Percentiles rank a stretch among this genome's conserved stretches.
These are phyloP conservation scores for Termitomyces sp. DNA, from an alignment of 768 basidiomycete genomes.

Conservation along the genomic window DNA sequence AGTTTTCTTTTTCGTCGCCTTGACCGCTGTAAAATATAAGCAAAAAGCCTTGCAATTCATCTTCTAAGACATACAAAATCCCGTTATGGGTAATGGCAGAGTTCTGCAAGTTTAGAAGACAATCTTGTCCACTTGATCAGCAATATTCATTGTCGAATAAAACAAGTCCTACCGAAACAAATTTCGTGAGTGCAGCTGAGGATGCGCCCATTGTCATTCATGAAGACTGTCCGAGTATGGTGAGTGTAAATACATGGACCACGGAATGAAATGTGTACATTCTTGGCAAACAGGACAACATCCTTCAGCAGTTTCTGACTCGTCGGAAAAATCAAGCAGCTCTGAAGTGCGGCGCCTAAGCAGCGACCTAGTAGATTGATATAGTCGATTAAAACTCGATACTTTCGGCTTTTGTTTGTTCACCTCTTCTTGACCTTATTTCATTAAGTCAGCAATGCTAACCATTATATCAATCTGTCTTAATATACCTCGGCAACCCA, in stretches of 20 bases:
- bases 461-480: neutral
- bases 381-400: neutral
- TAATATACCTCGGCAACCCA: constrained; percentile 33
- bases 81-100: constrained; percentile 51
- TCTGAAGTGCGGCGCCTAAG: constrained; percentile 39
- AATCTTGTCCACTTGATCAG: constrained; percentile 31
- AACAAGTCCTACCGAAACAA: constrained; percentile 42
- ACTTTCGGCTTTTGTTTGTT: neutral
- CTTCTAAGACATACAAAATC: constrained; percentile 41
- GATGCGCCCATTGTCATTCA: constrained; percentile 49
- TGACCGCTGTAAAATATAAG: constrained; percentile 34
- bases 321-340: constrained; percentile 40
- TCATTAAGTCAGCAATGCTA: neutral
- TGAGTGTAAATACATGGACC: neutral
- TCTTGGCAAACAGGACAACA: constrained; percentile 68
- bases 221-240: constrained; percentile 29
- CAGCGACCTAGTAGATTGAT: constrained; percentile 31
- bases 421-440: constrained; percentile 32
- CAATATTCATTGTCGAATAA: neutral
- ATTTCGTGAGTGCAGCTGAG: constrained; percentile 63
- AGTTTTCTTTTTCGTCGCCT: constrained; percentile 50
- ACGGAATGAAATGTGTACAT: constrained; percentile 22
- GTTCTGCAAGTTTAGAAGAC: constrained; percentile 46
- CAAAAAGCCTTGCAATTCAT: neutral
- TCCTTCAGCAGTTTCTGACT: constrained; percentile 34